Evolutionary conservation across 1,139 yeast species (phyloP).

Genomic region (Arxiozyma bovina): DNA sequence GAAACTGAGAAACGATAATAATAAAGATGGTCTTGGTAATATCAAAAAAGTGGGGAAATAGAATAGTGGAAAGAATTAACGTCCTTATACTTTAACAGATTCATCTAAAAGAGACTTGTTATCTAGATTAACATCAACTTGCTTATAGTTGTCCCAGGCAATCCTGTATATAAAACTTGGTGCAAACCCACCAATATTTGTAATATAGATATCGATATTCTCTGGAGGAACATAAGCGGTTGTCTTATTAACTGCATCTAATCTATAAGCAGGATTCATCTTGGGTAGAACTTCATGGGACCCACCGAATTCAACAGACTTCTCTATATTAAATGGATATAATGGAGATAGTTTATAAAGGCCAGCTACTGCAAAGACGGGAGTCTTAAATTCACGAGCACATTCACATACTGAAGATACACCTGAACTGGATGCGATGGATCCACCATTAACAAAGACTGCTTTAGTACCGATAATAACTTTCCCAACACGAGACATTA

Average conservation of each 20-base stretch:
- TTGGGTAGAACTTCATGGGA: constrained; percentile 38
- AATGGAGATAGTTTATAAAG: constrained; percentile 86
- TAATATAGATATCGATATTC: constrained; percentile 84
- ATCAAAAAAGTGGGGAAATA: too few relatives aligned
- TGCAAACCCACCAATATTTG: constrained; percentile 92
- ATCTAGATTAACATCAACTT: constrained; percentile 61
- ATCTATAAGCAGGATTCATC: constrained; percentile 36
- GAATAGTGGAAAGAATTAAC: not conserved
- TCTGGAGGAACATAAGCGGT: constrained; percentile 92
- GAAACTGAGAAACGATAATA: not conserved
- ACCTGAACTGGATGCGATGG: constrained; percentile 73
- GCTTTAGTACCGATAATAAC: constrained; percentile 88
- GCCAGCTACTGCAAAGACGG: constrained; percentile 93
- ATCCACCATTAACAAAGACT: constrained; percentile 94
- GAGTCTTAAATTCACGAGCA: constrained; percentile 90
- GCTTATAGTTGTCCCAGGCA: constrained; percentile 86
- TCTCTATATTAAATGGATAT: constrained; percentile 86
- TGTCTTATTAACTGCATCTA: constrained; percentile 85
- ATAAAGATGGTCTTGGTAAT: too few relatives aligned
- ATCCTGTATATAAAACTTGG: constrained; percentile 94
- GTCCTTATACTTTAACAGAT: not conserved
- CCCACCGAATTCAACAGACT: constrained; percentile 87
- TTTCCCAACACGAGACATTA: constrained; percentile 96
- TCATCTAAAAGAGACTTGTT: constrained; percentile 6
- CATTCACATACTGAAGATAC: constrained; percentile 91